A percentile compares a stretch with the other conserved stretches of the same genome.
Conservation (phyloP, 2,329 filamentous ascomycete genomes). For the Aspergillus latus region DNA sequence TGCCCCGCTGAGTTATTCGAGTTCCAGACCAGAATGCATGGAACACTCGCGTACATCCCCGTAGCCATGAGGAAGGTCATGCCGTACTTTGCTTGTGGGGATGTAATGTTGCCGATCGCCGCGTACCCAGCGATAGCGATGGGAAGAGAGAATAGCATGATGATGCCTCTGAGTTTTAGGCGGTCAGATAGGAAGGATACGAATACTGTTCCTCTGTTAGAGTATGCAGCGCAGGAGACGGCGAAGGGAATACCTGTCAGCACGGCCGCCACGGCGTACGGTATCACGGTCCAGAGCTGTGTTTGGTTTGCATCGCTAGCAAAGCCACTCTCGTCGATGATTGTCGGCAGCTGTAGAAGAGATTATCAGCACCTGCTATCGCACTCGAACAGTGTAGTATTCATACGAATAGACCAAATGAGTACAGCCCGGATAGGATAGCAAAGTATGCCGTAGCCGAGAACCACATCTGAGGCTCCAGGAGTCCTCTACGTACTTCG, state of each 20-base stretch:
- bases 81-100: slow-evolving; percentile 57
- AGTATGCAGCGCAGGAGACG: neutral
- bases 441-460: slow-evolving; percentile 62
- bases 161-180: slow-evolving; percentile 57
- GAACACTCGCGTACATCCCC: slow-evolving; percentile 63
- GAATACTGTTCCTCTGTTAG: slow-evolving; percentile 20
- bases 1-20: slow-evolving; percentile 68
- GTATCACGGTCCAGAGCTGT: slow-evolving; percentile 64
- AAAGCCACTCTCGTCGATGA: slow-evolving; percentile 58
- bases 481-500: slow-evolving; percentile 61
- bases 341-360: slow-evolving; percentile 57
- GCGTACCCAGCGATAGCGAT: slow-evolving; percentile 67
- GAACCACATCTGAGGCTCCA: slow-evolving; percentile 63
- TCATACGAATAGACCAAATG: slow-evolving; percentile 63
- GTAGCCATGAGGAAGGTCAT: slow-evolving; percentile 69
- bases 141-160: slow-evolving; percentile 64
- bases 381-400: neutral
- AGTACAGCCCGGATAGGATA: slow-evolving; percentile 59
- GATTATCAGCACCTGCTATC: neutral
- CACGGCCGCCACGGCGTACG: slow-evolving; percentile 61
- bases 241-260: slow-evolving; percentile 47
- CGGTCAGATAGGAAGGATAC: slow-evolving; percentile 60
- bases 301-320: slow-evolving; percentile 57
- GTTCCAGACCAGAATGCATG: slow-evolving; percentile 64
- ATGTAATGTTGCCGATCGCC: slow-evolving; percentile 58